Conservation (phyloP, 345 rosid species). For the Clarkia xantiana region DNA sequence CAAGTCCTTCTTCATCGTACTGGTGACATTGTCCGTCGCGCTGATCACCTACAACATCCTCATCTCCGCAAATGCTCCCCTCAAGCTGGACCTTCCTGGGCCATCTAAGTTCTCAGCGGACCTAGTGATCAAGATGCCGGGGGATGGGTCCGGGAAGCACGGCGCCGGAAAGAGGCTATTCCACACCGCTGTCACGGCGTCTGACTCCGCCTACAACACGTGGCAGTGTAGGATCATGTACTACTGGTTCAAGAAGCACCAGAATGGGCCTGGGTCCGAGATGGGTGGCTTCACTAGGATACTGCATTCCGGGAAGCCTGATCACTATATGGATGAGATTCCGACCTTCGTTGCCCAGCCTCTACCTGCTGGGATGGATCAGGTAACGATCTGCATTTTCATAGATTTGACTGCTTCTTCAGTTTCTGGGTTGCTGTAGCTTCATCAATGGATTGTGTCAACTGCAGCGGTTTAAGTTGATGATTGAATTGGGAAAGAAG, state of each 20-base stretch:
- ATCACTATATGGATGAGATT: slow-evolving; percentile 79
- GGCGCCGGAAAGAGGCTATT: slow-evolving; percentile 34
- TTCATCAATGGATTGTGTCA: no score
- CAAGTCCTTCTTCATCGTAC: slow-evolving; percentile 51
- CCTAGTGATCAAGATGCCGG: slow-evolving; percentile 65
- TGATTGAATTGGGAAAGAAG: no score
- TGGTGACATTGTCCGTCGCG: slow-evolving; percentile 64
- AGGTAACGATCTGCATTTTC: slow-evolving; percentile 25
- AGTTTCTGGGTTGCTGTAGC: background rate
- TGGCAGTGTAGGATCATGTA: slow-evolving; percentile 99
- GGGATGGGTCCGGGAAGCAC: slow-evolving; percentile 23
- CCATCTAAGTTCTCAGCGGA: slow-evolving; percentile 38
- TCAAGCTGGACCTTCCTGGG: slow-evolving; percentile 69
- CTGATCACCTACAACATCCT: slow-evolving; percentile 92
- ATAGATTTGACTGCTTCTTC: background rate
- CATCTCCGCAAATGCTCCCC: slow-evolving; percentile 82
- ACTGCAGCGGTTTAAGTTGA: no score
- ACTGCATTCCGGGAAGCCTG: slow-evolving; percentile 83
- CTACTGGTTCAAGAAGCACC: slow-evolving; percentile 79
- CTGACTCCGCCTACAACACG: slow-evolving; percentile 81
- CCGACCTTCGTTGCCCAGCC: slow-evolving; percentile 95
- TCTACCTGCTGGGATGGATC: slow-evolving; percentile 84
- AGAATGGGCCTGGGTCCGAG: slow-evolving; percentile 46
- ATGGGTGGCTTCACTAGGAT: slow-evolving; percentile 99
- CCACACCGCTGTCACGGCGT: slow-evolving; percentile 98